Base-by-base conservation (phyloP, 2,329 filamentous ascomycete species). In the Neonectria sp. region DNA sequence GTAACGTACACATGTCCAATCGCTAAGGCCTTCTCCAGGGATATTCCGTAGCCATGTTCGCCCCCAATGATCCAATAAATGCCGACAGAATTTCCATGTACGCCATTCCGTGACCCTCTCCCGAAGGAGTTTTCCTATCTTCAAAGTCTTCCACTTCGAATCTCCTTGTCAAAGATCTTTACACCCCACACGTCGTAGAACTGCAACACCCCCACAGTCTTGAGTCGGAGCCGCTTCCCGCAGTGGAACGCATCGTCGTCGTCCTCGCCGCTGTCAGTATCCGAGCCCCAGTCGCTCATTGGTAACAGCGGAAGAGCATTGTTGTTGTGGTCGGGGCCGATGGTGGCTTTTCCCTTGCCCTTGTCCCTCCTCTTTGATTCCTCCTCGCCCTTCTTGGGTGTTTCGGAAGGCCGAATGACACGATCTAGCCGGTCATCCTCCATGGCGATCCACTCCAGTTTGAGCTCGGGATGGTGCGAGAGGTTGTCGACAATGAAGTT, bases 401-500 rank as follows among this genome's bases (percentile, higher is more conserved):
- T 60, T 6, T 83, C 77, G 6, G 79, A 73, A 59, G 80, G 80
- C 35, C 86, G 81, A 27, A 87, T 75, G 21, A 90, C 82, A 24
- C 83, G 83, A 37, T 88, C 85, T 5, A 87, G 84, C 1, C 79
- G 77, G 60, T 86, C 81, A 11, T 85, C 86, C 49, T 86, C 85
- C 65, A 90, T 84, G 6, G 87, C 86, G 21, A 91, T 79, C 82
- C 86, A 91, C 74, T 90, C 86, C 3, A 91, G 80, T 71, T 86
- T 86, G 73, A 89, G 80, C 11, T 85, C 74, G 0, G 87, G 87
- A 65, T 87, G 82, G 65, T 90, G 86, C 2, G 86, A 84, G 2
- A 91, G 76, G 35, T 83, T 88, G 74, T 91, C 89, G 11, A 89
- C 82, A 31, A 89, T 83, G 74, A 91, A 91, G n/a, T 82, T 84